Conservation (phyloP, 2,329 filamentous ascomycete species). For the Trichothecium sympodiale region DNA sequence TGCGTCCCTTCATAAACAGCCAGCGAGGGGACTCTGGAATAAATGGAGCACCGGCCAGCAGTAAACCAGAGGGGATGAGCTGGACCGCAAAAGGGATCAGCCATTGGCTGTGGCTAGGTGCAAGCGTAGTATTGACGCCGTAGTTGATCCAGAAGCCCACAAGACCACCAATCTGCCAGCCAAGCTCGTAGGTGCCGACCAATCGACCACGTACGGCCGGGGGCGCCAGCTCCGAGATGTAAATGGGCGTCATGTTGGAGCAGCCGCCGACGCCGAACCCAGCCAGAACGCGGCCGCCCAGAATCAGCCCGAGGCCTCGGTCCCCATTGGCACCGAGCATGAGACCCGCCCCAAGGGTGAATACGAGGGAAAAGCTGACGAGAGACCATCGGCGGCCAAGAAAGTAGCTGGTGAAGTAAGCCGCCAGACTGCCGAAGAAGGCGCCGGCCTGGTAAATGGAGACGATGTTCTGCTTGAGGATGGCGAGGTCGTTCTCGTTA, state of each 20-base stretch:
- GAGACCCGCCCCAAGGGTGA: slow-evolving; percentile 59
- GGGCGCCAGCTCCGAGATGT: slow-evolving; percentile 49
- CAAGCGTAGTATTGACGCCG: slow-evolving; percentile 41
- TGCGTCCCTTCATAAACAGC: slow-evolving; percentile 51
- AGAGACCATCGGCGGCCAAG: slow-evolving; percentile 57
- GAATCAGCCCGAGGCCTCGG: slow-evolving; percentile 53
- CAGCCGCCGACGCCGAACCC: slow-evolving; percentile 53
- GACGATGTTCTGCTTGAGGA: slow-evolving; percentile 65
- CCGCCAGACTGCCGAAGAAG: slow-evolving; percentile 57
- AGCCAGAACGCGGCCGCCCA: slow-evolving; percentile 51
- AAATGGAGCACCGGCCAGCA: slow-evolving; percentile 48
- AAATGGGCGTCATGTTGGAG: slow-evolving; percentile 53
- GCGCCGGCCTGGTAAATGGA: slow-evolving; percentile 74
- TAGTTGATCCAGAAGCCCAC: slow-evolving; percentile 59
- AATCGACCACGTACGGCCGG: slow-evolving; percentile 53
- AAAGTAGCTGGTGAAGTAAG: slow-evolving; percentile 55
- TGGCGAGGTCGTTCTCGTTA: slow-evolving; percentile 33
- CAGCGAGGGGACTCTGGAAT: slow-evolving; percentile 58
- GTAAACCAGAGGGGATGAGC: slow-evolving; percentile 53
- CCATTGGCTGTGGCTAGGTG: slow-evolving; percentile 43
- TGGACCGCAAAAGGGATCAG: slow-evolving; percentile 55
- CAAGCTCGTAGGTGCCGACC: slow-evolving; percentile 56
- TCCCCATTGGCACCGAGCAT: slow-evolving; percentile 56
- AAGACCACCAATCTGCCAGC: slow-evolving; percentile 52
- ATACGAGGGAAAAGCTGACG: slow-evolving; percentile 48